Percentiles rank a stretch among this genome's conserved stretches.
phyloP scores from a whole-genome alignment of 2,329 filamentous ascomycete genomes.

The Epichloe gansuensis region DNA sequence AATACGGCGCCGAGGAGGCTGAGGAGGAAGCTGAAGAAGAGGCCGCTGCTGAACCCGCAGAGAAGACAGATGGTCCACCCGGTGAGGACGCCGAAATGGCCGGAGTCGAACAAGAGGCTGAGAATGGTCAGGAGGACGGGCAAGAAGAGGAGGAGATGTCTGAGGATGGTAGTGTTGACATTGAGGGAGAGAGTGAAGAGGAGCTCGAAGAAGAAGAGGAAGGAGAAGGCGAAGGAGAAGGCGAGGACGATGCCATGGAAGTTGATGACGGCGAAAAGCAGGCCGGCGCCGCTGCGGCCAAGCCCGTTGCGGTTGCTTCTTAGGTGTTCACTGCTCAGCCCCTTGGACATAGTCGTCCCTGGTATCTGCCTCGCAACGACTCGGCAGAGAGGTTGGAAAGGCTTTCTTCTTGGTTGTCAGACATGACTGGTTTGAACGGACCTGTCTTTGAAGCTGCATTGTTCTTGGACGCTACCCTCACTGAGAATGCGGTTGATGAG shows the following conservation, averaged over 20 bases:
- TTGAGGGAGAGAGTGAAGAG: conserved; percentile 64
- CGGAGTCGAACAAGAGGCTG: conserved; percentile 42
- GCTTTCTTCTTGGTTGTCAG: not conserved
- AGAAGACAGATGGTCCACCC: conserved; percentile 24
- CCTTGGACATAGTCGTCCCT: not conserved
- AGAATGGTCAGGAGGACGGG: conserved; percentile 23
- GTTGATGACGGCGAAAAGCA: conserved; percentile 30
- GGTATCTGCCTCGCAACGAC: not conserved
- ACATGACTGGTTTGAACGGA: not conserved
- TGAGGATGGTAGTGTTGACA: conserved; percentile 65
- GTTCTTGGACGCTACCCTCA: not conserved
- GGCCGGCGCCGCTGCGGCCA: conserved; percentile 15
- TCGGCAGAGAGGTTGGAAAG: not conserved
- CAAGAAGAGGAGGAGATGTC: conserved; percentile 55
- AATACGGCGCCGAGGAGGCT: conserved; percentile 83
- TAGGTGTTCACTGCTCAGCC: conserved; percentile 9
- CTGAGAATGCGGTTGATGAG: not conserved
- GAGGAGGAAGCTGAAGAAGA: conserved; percentile 56
- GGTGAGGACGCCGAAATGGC: conserved; percentile 67
- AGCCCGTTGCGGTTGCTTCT: conserved; percentile 24
- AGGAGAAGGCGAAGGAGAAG: conserved; percentile 24
- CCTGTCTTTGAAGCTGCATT: not conserved
- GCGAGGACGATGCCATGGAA: conserved; percentile 34
- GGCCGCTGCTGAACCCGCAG: conserved; percentile 33
- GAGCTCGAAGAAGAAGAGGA: conserved; percentile 55